These are phyloP conservation scores for Drechslerella coelobrocha DNA, from an alignment of 2,329 filamentous ascomycete genomes.

Conservation along the genomic window DNA sequence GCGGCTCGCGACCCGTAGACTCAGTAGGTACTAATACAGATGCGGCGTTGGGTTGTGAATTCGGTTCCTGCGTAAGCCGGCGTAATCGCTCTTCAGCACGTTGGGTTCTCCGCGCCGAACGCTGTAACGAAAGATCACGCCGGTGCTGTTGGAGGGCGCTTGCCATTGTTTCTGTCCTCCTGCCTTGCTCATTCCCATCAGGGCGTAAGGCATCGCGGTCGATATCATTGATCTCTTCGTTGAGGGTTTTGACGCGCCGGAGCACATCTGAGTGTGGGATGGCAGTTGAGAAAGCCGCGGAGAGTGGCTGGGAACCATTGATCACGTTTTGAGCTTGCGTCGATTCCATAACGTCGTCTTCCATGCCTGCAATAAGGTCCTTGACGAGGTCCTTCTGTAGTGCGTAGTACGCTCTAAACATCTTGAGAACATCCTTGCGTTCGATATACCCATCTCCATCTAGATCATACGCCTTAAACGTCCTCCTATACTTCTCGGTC, in stretches of 20 bases:
- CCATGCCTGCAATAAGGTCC: slow-evolving; percentile 78
- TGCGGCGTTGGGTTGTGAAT: slow-evolving; percentile 3
- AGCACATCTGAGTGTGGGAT: slow-evolving; percentile 75
- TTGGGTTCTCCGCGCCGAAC: slow-evolving; percentile 23
- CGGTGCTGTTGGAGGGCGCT: slow-evolving; percentile 34
- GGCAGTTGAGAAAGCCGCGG: slow-evolving; percentile 75
- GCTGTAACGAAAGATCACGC: slow-evolving; percentile 26
- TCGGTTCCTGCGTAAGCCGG: slow-evolving; percentile 22
- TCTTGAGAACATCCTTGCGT: slow-evolving; percentile 83
- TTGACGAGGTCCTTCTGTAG: slow-evolving; percentile 87
- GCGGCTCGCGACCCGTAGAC: slow-evolving; percentile 17
- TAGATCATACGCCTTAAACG: slow-evolving; percentile 90
- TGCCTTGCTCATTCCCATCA: slow-evolving; percentile 45
- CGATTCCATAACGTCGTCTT: slow-evolving; percentile 78
- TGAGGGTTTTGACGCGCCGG: slow-evolving; percentile 67
- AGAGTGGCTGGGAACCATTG: slow-evolving; percentile 75
- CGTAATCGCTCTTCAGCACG: slow-evolving; percentile 35
- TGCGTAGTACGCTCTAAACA: slow-evolving; percentile 91
- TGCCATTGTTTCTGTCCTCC: slow-evolving; percentile 41
- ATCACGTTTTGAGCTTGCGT: slow-evolving; percentile 78
- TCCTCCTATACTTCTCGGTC: slow-evolving; percentile 73
- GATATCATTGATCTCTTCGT: slow-evolving; percentile 69
- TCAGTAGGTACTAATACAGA: slow-evolving; percentile 9
- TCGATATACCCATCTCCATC: slow-evolving; percentile 85
- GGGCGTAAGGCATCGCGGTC: slow-evolving; percentile 55